Evolutionary conservation across 2,329 filamentous ascomycete genomes (phyloP).

Genomic region (Stenocarpella maydis): DNA sequence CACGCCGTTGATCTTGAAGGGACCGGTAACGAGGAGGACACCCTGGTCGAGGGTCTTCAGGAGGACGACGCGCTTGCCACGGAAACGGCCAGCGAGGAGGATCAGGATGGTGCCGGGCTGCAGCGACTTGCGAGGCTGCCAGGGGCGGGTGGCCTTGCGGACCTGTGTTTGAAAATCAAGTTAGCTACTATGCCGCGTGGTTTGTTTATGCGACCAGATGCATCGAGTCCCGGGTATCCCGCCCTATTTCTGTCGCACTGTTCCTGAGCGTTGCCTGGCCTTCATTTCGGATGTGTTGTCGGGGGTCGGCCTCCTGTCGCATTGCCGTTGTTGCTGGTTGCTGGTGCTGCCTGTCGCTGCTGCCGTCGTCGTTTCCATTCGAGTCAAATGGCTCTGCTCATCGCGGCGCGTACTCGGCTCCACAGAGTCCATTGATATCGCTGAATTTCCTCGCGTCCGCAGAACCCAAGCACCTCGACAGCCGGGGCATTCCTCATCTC

Average conservation of each 20-base stretch:
- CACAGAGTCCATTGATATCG: background rate
- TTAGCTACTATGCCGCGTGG: conserved; percentile 40
- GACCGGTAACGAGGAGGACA: conserved; percentile 97
- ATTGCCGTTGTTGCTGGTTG: background rate
- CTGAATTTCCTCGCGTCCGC: conserved; percentile 15
- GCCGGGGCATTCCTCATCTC: conserved; percentile 35
- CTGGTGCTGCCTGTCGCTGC: background rate
- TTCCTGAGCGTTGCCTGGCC: background rate
- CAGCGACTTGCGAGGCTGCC: conserved; percentile 87
- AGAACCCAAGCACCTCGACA: conserved; percentile 24
- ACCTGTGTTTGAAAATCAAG: conserved; percentile 63
- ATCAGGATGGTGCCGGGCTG: conserved; percentile 96
- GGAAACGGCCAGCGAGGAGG: conserved; percentile 99
- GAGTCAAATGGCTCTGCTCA: background rate
- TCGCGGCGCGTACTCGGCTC: background rate
- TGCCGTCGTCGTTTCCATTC: background rate
- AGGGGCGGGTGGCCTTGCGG: conserved; percentile 91
- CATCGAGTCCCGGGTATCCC: conserved; percentile 7
- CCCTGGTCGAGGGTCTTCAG: conserved; percentile 97
- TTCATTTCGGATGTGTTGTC: background rate
- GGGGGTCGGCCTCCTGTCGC: background rate
- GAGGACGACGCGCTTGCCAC: conserved; percentile 99
- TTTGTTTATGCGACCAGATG: conserved; percentile 2
- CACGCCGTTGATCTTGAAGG: conserved; percentile 99
- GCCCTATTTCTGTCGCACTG: background rate